Evolutionary conservation across 1,139 yeast genomes (phyloP).

Genomic region (Spencermartinsiella ligniputridi): DNA sequence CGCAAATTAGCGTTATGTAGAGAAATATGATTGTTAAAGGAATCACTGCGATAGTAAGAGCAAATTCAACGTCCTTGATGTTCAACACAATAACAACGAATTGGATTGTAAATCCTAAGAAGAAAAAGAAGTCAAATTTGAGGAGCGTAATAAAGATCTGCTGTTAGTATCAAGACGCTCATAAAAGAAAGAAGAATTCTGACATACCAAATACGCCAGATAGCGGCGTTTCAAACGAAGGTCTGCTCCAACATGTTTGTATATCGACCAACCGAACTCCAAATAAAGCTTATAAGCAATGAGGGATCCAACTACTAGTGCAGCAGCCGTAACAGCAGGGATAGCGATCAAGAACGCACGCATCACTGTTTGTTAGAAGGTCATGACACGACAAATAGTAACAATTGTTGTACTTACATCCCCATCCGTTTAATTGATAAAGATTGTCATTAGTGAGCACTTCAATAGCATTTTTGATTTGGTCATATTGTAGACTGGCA

Average conservation of each 20-base stretch:
- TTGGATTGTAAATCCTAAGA: conserved; percentile 52
- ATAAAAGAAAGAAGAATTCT: neutral
- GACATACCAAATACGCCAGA: conserved; percentile 37
- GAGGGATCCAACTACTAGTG: conserved; percentile 35
- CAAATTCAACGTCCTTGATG: conserved; percentile 44
- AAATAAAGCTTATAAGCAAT: conserved; percentile 39
- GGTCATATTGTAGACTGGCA: conserved; percentile 49
- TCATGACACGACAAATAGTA: neutral
- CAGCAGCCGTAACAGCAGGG: conserved; percentile 43
- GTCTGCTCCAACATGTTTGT: conserved; percentile 51
- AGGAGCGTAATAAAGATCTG: conserved; percentile 37
- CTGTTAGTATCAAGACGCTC: neutral
- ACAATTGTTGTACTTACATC: conserved; percentile 11
- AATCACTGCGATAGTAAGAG: conserved; percentile 46
- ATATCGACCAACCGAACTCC: conserved; percentile 48
- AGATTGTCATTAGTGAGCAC: conserved; percentile 29
- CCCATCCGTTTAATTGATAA: conserved; percentile 31
- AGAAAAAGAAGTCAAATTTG: conserved; percentile 47
- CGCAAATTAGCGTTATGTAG: conserved; percentile 39
- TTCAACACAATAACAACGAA: conserved; percentile 48
- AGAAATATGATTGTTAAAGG: conserved; percentile 45
- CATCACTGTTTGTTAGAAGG: conserved; percentile 17
- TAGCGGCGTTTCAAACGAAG: conserved; percentile 40
- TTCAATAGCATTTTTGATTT: conserved; percentile 35
- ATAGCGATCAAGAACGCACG: conserved; percentile 44